A percentile compares a stretch with the other conserved stretches of the same genome.
Conservation (phyloP, 768 basidiomycete species). For the Agaricus blazei region DNA sequence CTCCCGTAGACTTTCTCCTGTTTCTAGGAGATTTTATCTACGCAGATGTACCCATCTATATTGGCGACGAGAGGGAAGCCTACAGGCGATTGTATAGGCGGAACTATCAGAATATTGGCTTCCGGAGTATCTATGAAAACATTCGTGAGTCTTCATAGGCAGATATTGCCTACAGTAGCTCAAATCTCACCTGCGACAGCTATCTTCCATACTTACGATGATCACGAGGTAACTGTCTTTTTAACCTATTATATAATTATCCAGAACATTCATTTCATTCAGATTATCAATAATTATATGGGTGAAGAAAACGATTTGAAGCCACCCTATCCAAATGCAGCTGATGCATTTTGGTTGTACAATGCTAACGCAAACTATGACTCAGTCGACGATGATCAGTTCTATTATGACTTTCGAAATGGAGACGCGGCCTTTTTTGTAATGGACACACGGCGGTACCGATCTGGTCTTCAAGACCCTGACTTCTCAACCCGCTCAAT, state of each 20-base stretch:
- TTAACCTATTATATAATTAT: background rate
- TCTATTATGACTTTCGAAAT: conserved; percentile 59
- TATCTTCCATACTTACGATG: conserved; percentile 66
- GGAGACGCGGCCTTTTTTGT: conserved; percentile 75
- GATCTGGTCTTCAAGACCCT: conserved; percentile 34
- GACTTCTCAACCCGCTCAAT: conserved; percentile 50
- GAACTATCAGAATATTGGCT: conserved; percentile 59
- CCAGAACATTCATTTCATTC: background rate
- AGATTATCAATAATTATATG: conserved; percentile 67
- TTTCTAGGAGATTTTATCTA: conserved; percentile 78
- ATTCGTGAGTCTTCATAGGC: conserved; percentile 45
- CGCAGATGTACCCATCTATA: conserved; percentile 62
- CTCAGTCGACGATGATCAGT: conserved; percentile 32
- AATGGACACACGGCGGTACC: conserved; percentile 64
- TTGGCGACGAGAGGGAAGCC: conserved; percentile 50
- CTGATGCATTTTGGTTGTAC: conserved; percentile 55
- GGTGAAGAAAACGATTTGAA: conserved; percentile 47
- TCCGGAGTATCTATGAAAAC: conserved; percentile 61
- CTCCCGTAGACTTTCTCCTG: conserved; percentile 50
- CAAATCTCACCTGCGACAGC: conserved; percentile 33
- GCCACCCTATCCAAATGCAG: conserved; percentile 54
- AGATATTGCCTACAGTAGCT: background rate
- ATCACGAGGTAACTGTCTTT: conserved; percentile 51
- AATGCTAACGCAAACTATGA: conserved; percentile 63
- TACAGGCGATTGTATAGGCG: conserved; percentile 66